Evolutionary conservation across 2,329 filamentous ascomycete genomes (phyloP).

Genomic region (Phaeosphaeria sp.): DNA sequence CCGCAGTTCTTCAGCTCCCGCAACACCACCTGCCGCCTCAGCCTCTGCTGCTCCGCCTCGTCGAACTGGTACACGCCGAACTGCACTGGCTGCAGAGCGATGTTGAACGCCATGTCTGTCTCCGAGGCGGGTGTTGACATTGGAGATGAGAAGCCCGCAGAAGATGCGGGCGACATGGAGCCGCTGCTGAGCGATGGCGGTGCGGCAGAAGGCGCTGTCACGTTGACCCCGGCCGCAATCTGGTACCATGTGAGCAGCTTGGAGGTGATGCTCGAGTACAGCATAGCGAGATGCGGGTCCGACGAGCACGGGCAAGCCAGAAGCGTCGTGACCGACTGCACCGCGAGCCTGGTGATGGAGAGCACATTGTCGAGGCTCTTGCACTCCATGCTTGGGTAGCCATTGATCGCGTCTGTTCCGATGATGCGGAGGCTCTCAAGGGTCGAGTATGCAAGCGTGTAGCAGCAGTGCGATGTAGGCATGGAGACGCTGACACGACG

Average conservation of each 20-base stretch:
- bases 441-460: slow-evolving; percentile 36
- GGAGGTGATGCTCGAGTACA: slow-evolving; percentile 43
- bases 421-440: slow-evolving; percentile 39
- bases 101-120: slow-evolving; percentile 22
- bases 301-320: slow-evolving; percentile 40
- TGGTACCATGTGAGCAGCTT: slow-evolving; percentile 45
- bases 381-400: slow-evolving; percentile 21
- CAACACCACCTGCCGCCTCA: slow-evolving; percentile 34
- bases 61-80: slow-evolving; percentile 38
- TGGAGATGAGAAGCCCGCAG: slow-evolving; percentile 22
- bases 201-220: slow-evolving; percentile 11
- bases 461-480: slow-evolving; percentile 38
- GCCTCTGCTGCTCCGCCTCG: slow-evolving; percentile 32
- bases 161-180: slow-evolving; percentile 19
- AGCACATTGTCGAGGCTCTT: slow-evolving; percentile 39
- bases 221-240: slow-evolving; percentile 34
- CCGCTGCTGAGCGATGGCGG: slow-evolving; percentile 13
- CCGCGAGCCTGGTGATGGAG: slow-evolving; percentile 33
- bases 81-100: slow-evolving; percentile 32
- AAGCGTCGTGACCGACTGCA: slow-evolving; percentile 36
- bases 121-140: slow-evolving; percentile 23
- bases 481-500: slow-evolving; percentile 22
- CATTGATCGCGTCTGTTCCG: slow-evolving; percentile 19
- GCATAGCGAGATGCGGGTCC: slow-evolving; percentile 43
- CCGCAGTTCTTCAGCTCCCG: slow-evolving; percentile 38